Evolutionary conservation across 23 red algal genomes (phyloP), one percentile per base, ranked within the genome.

Genomic region (Cyanidioschyzon merolae): DNA sequence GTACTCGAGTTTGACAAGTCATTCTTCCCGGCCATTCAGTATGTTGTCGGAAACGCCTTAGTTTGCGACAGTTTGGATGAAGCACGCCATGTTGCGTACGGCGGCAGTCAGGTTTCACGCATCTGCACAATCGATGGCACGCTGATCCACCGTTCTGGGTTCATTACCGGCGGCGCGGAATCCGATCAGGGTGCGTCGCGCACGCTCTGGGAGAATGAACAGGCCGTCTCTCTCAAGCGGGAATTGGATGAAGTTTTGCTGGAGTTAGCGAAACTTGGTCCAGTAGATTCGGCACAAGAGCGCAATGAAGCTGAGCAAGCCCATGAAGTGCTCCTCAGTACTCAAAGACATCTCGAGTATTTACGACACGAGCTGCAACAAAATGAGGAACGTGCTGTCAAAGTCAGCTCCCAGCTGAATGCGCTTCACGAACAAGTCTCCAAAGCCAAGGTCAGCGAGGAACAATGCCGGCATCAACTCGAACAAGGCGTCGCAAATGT

Each of bases 41-140:
- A 98, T 76, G 88, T 82, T 25, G 85, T 88, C 37, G 88, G 85
- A 0, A 89, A 88, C 67, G 83, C 88, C 34, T 50, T 98, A 7
- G 83, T 98, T 15, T 89, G 84, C 40, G 94, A 98, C 76, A 89
- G 88, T 2, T 74, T 98, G 2, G 94, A 98, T 75, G 94, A 98
- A 83, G 94, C 94, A 27, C 75, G 94, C 34, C 67, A 57, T 34
- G 30, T 91, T 24, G 77, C 81, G 0, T 90, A 89, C 68, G 85
- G 40, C 16, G 83, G 84, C 50, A 68, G 74, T 75, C 82, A 85
- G 58, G 57, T 68, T 25, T 77, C 76, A 32, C 90, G 89, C 40
- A 75, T 98, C 32, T 91, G 88, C 78, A 84, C 87, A 31, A 68
- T 98, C 32, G 94, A 98, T 30, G 94, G 94, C 39, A 91, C 94